These are phyloP conservation scores for Colletotrichum aenigma DNA, from an alignment of 2,329 filamentous ascomycete species.

Conservation along the genomic window DNA sequence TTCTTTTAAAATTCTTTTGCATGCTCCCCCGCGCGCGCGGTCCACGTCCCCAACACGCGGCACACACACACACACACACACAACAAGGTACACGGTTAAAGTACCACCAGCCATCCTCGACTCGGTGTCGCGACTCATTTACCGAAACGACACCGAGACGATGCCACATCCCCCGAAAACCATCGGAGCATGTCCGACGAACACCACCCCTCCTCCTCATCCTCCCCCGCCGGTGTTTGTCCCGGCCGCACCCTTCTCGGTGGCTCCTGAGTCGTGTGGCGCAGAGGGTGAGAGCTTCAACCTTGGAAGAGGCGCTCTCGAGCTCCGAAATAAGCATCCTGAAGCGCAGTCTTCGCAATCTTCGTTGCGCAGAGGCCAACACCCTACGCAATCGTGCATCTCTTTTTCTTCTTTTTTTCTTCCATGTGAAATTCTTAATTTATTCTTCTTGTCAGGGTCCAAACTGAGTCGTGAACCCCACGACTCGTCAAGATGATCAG, in stretches of 20 bases:
- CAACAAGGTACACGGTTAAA: not conserved
- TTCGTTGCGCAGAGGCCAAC: not conserved
- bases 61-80: not conserved
- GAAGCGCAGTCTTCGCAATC: not conserved
- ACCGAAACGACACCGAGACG: constrained; percentile 9
- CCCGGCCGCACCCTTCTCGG: not conserved
- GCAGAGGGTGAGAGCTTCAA: not conserved
- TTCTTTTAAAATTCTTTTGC: not conserved
- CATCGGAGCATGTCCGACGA: not conserved
- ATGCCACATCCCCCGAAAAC: not conserved
- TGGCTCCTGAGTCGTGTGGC: constrained; percentile 26
- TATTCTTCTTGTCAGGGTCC: not conserved
- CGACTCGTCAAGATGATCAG: not conserved
- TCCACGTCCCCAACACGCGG: not conserved
- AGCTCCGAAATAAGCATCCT: not conserved
- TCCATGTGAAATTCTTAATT: not conserved
- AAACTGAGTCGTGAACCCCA: not conserved
- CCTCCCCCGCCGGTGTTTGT: not conserved
- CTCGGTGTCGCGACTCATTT: not conserved
- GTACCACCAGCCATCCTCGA: not conserved
- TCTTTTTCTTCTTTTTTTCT: not conserved
- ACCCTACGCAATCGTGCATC: not conserved
- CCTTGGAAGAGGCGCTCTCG: constrained; percentile 1
- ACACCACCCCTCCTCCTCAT: not conserved
- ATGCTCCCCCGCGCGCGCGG: not conserved